Evolutionary conservation across 2,329 filamentous ascomycete genomes (phyloP), one percentile per base, ranked within the genome.

Genomic region (Penicillium hesseltinei): DNA sequence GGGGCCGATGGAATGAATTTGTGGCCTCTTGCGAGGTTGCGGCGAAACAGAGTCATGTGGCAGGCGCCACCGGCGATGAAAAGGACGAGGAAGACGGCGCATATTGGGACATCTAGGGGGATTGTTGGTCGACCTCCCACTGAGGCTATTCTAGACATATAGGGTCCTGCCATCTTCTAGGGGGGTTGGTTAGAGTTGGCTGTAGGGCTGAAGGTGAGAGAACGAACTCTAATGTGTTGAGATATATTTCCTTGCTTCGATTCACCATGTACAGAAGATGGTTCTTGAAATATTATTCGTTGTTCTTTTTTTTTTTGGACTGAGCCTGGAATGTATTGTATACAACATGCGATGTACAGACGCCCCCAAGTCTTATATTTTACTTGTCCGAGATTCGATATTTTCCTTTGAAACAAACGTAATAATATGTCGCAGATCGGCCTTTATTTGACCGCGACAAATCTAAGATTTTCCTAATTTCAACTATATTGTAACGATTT

Each of bases 21-120:
- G 67, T 80, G 77, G 11, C 73, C 73, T 39, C 69, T 66, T 19
- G 67, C 66, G 19, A 62, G 66, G 63, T 82, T 83, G 13, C 65
- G 60, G 42, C 73, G 74, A 57, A 81, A 75, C 5, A 80, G 72
- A 7, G 73, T 73, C 73, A 82, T 79, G 61, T 82, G 76, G 17
- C 68, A 63, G 13, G 68, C 70, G 7, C 77, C 80, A 17, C 71
- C 75, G 21, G 65, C 43, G 39, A 80, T 62, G 66, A 79, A 83
- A 33, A 78, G 67, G 40, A 74, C 70, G 15, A 91, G 71, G 61
- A 92, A 83, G 56, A 90, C 81, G 51, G 81, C 79, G 59, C 79
- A 83, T 69, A 91, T 80, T 38, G 88, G 86, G 8, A 86, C 79
- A 70, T 92, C 89, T 61, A 88, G 75, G 3, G 68, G 60, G 4